Base-by-base conservation (phyloP, 805 yeast genomes). In the Barnettozyma vustinii region DNA sequence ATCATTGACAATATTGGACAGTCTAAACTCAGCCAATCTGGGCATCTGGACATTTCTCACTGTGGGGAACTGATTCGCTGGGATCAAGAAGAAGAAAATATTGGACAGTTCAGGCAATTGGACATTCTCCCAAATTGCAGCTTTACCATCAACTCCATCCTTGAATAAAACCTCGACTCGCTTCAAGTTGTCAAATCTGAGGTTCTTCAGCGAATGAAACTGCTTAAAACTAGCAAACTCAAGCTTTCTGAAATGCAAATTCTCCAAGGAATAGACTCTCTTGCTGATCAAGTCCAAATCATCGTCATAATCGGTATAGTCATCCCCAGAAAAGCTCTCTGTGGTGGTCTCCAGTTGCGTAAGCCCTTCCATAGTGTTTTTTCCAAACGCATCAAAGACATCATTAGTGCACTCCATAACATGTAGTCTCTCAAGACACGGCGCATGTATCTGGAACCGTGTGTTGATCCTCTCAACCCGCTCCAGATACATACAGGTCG, bases 181-280 rank as follows among this genome's bases (percentile, higher is more conserved):
- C 35, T 44, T 20, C 46, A 44, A n/a, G 18, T 25, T 23, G 12
- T 36, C 41, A 21, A 44, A 36, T 16, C 12, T 44, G 8, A 36
- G 15, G 35, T 44, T 44, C 18, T 13, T 36, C 26, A 44, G 7
- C 15, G 6, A 9, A 25, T 25, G 13, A 20, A 44, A 33, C 15
- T 44, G 46, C 37, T 44, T 44, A n/a, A 44, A 36, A 15, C 37
- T 26, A 10, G 40, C 46, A 36, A 10, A 19, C 13, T 23, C 25
- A 12, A 44, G 33, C 9, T 44, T 35, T 33, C 21, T 35, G 40
- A 44, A 44, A 21, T 44, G 19, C 16, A 44, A 8, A 19, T 25
- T 32, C 9, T 21, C 30, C 18, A 44, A n/a, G 7, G 41, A 20
- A n/a, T 44, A 44, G 2, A 18, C 16, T n/a, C 25, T 9, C 16